phyloP scores from a whole-genome alignment of 768 basidiomycete genomes.

The Pleurotus cornucopiae region DNA sequence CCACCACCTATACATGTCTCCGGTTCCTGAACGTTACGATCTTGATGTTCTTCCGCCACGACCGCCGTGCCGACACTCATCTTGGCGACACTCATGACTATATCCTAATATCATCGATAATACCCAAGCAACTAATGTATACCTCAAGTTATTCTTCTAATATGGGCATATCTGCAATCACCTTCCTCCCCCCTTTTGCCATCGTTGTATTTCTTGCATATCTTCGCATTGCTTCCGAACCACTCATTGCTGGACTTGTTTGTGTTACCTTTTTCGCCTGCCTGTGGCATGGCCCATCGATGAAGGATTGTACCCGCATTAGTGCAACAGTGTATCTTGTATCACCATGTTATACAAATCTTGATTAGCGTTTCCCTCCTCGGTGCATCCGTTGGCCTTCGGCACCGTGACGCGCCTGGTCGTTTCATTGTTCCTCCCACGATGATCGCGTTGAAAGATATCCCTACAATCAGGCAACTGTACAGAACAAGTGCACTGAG shows the following conservation, averaged over 20 bases:
- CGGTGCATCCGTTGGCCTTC: no score
- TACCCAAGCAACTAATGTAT: conserved; percentile 4
- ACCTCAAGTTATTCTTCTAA: conserved; percentile 1
- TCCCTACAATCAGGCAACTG: conserved; percentile 53
- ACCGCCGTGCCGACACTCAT: not conserved
- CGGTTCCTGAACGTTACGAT: conserved; percentile 1
- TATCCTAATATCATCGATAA: conserved; percentile 5
- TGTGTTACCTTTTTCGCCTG: not conserved
- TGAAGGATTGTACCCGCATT: not conserved
- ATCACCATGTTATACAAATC: not conserved
- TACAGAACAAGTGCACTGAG: conserved; percentile 41
- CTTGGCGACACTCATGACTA: conserved; percentile 1
- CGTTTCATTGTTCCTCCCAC: not conserved
- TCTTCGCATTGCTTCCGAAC: not conserved
- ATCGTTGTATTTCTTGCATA: not conserved
- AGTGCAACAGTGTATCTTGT: conserved; percentile 1
- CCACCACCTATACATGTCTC: conserved; percentile 19
- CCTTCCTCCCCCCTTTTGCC: not conserved
- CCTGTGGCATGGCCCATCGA: conserved; percentile 1
- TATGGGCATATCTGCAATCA: not conserved
- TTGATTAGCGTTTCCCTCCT: no score
- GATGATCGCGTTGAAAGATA: conserved; percentile 23
- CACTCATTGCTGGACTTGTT: not conserved
- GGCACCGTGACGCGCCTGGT: no score
- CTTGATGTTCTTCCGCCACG: not conserved